Base-by-base conservation (phyloP, 1,284 basidiomycete species). In the Ganoderma lucidum region DNA sequence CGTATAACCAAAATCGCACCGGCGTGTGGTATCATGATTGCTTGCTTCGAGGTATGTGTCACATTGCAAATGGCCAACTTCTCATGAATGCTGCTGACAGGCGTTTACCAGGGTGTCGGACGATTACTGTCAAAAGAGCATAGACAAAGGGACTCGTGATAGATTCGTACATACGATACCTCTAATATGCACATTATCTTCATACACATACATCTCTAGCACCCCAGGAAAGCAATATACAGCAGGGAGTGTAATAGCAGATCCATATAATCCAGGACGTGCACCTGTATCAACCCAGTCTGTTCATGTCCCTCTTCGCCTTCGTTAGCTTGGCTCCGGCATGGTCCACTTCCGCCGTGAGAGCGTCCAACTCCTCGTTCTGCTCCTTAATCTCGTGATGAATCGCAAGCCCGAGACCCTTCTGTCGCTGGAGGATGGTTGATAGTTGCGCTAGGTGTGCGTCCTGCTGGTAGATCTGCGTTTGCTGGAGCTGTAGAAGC, bases 21-120 rank as follows among this genome's bases (percentile, higher is more conserved):
- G n/a, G 97, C 98, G 35, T 99, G 98, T 81, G 97, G 97, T 39
- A 93, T 97, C 72, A 97, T 97, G 96, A 98, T 99, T 79, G 92
- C 93, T 66, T 96, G 93, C 78, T 99, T 94, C 79, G 97, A 99
- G 88, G 96, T 90, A 75, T 37, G 86, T 73, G 15, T 41, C 23
- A 12, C 12, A 6, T 4, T 48, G 9, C 5, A 12, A 12, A 12
- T 6, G 1, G 32, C 9, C 5, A 30, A n/a, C 32, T 4, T 28
- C 55, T 32, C 3, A 17, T 65, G 6, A 14, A 30, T n/a, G 23
- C 60, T 35, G 51, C 6, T 23, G 3, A 48, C 51, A 23, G 28
- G 35, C 55, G 75, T 63, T 32, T 39, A 0, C 28, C 70, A 91
- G 89, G 88, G 90, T 61, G 80, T 91, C 65, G 90, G 89, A 64